phyloP scores from a whole-genome alignment of 768 basidiomycete genomes.

The Agaricus blazei region DNA sequence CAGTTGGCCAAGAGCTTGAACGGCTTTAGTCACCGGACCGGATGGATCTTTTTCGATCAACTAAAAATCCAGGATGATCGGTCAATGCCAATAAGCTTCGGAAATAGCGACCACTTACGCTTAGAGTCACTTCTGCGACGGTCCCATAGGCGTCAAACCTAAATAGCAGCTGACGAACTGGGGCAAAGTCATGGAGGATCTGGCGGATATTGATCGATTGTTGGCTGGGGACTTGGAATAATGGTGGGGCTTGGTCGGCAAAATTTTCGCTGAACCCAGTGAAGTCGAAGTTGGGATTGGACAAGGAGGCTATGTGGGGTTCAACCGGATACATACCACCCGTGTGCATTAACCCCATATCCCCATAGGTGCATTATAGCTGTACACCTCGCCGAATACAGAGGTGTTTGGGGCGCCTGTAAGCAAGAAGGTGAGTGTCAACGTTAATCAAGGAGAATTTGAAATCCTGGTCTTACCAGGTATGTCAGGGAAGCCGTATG shows the following conservation, averaged over 20 bases:
- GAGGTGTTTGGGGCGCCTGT: slow-evolving; percentile 32
- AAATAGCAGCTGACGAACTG: slow-evolving; percentile 63
- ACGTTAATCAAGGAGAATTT: neutral
- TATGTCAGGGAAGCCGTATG: slow-evolving; percentile 32
- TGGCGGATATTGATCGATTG: slow-evolving; percentile 47
- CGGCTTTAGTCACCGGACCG: slow-evolving; percentile 66
- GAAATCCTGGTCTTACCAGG: slow-evolving; percentile 30
- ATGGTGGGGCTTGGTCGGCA: neutral
- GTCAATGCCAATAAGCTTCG: neutral
- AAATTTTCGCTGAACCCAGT: neutral
- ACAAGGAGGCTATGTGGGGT: neutral
- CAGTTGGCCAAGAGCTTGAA: slow-evolving; percentile 71
- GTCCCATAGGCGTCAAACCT: slow-evolving; percentile 45
- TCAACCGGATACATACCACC: slow-evolving; percentile 2
- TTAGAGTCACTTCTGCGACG: slow-evolving; percentile 59
- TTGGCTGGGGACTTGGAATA: slow-evolving; percentile 19
- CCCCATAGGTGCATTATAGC: neutral
- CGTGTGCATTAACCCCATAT: neutral
- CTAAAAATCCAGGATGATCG: slow-evolving; percentile 18
- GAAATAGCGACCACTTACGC: slow-evolving; percentile 36
- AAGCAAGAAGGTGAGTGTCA: slow-evolving; percentile 15
- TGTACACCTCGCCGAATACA: slow-evolving; percentile 22
- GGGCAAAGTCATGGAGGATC: slow-evolving; percentile 71
- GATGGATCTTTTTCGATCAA: slow-evolving; percentile 60
- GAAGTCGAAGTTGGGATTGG: slow-evolving; percentile 4